Evolutionary conservation across 257 asterid genomes (phyloP).

Genomic region (Solanum virginianum): DNA sequence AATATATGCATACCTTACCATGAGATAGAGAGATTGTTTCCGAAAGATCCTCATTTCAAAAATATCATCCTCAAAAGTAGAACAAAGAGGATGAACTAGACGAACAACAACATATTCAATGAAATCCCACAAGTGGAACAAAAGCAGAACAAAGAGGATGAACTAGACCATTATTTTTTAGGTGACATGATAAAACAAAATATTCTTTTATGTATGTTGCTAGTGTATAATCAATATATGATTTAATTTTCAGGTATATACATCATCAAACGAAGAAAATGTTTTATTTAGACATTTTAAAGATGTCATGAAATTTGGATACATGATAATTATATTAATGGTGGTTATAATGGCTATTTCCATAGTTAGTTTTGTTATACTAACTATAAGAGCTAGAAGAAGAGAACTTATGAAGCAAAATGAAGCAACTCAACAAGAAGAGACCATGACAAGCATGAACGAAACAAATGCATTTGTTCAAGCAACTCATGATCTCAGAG

Average conservation of each 20-base stretch:
- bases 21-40: no score
- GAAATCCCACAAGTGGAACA: no score
- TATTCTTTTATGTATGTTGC: no score
- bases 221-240: not conserved
- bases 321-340: slow-evolving; percentile 13
- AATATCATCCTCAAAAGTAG: no score
- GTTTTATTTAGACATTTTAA: slow-evolving; percentile 5
- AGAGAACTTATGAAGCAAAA: slow-evolving; percentile 48
- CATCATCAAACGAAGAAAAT: slow-evolving; percentile 12
- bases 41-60: no score
- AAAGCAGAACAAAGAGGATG: no score
- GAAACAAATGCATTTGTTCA: slow-evolving; percentile 18
- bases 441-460: not conserved
- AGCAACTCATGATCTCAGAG: slow-evolving; percentile 69
- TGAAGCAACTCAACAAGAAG: slow-evolving; percentile 54
- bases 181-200: not conserved
- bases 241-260: slow-evolving; percentile 23
- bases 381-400: slow-evolving; percentile 20
- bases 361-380: slow-evolving; percentile 8
- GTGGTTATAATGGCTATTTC: slow-evolving; percentile 7
- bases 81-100: no score
- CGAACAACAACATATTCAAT: no score
- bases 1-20: no score
- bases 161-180: not conserved
- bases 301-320: slow-evolving; percentile 11